Evolutionary conservation across 1,284 basidiomycete genomes (phyloP).

Genomic region (Cystobasidiaceae sp.): DNA sequence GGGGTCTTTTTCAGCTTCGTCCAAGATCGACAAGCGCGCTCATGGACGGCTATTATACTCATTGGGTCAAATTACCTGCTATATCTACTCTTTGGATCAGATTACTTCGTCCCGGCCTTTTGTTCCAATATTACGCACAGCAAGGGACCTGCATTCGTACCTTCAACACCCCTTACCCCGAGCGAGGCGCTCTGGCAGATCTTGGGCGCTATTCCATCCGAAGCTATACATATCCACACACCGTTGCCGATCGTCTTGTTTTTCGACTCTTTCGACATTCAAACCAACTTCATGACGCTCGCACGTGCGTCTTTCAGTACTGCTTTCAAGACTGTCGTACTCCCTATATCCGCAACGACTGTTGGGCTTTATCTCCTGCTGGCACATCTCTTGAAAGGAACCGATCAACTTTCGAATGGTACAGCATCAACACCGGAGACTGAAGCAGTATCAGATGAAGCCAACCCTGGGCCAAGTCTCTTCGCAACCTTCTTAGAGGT

Average conservation of each 20-base stretch:
- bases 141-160: conserved; percentile 28
- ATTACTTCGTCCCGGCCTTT: conserved; percentile 42
- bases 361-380: conserved; percentile 68
- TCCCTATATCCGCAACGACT: conserved; percentile 77
- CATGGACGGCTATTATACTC: conserved; percentile 19
- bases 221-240: conserved; percentile 70
- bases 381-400: conserved; percentile 84
- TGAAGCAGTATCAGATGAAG: no score
- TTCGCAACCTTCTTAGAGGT: no score
- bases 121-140: conserved; percentile 35
- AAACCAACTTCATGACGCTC: conserved; percentile 49
- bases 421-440: conserved; percentile 48
- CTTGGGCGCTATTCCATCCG: conserved; percentile 66
- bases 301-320: conserved; percentile 59
- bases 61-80: conserved; percentile 17
- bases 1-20: conserved; percentile 6
- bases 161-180: conserved; percentile 37
- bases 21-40: conserved; percentile 22
- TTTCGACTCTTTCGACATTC: conserved; percentile 51
- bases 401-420: conserved; percentile 77
- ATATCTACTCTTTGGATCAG: conserved; percentile 36
- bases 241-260: conserved; percentile 73
- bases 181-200: conserved; percentile 62
- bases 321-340: conserved; percentile 71
- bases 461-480: no score